Base-by-base conservation (phyloP, 768 basidiomycete genomes). In the Boletus rufocinnamomeus region DNA sequence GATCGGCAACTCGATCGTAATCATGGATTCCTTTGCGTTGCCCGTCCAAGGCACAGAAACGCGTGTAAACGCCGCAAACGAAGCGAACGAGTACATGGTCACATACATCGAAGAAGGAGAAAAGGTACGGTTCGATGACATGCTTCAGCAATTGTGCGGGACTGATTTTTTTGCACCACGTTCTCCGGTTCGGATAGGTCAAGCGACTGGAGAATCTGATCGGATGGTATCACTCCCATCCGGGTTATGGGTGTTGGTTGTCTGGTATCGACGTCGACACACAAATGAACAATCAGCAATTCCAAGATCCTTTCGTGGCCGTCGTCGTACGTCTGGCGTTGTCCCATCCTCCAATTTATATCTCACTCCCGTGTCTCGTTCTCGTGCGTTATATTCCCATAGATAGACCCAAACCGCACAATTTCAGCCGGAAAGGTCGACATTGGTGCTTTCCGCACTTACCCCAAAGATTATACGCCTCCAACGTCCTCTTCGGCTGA, bases 151-250 rank as follows among this genome's bases (percentile, higher is more conserved):
- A 23, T 38, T 2, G 5, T 4, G 13, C 4, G 6, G 37, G 27
- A 8, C 23, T 53, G 50, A 59, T 57, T 0, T 38, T 14, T 52
- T 30, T 50, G 7, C 21, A 35, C 17, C 6, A 9, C 46, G 14
- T 40, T 28, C 17, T 35, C 16, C 44, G 14, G 16, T 6, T 50
- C 25, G 46, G 45, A 52, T 72, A 97, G 86, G 94, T 91, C 16
- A 89, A 88, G 51, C 79, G 95, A 68, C 78, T 85, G 49, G 94
- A 96, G 72, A 86, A 95, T 70, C 88, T 86, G 8, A 91, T 95
- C 63, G 94, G 94, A n/a, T 96, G 94, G 94, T 97, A 97, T 72
- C 94, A 97, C 73, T 96, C 94, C 17, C 97, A 99, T 77, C 97
- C 97, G 6, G 97, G 97, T 16, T 99, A 98, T 70, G 97, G 97